Evolutionary conservation across 306 rosid species (phyloP), one percentile per base, ranked within the genome.

Genomic region (Mucuna pruriens): DNA sequence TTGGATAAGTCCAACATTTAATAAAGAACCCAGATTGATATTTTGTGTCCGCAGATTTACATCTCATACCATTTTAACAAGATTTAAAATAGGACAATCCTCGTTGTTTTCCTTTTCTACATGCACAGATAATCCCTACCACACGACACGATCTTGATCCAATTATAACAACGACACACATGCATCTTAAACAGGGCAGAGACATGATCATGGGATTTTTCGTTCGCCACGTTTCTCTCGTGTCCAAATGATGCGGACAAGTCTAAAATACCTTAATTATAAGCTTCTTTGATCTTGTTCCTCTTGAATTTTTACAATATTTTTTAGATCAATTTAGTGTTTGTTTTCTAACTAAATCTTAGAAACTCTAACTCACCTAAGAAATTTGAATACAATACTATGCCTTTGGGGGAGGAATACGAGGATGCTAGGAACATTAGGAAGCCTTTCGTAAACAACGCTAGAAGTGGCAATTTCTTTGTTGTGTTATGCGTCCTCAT

Each of bases 401-500:
- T 90, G 95, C 88, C 87, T 80, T 78, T 64, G 77, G 88, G 76
- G 22, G 87, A 85, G 20, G 92, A 89, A 4, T 61, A 9, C 8
- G 95, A 92, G 71, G 87, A 88, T 70, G 85, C 69, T 7, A 80
- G 76, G 75, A 86, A 62, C 61, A 76, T 87, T 62, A 84, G 82
- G 71, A 89, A 87, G 74, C 92, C 97, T 12, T 83, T 92, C 48
- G 75, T 92, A 33, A 86, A 38, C 63, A 80, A 62, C 6, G 71
- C 82, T 70, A 85, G 87, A 25, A 91, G 67, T 52, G 78, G 79
- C 52, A 86, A 90, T 20, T 6, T 89, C 57, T 91, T 82, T 55
- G 89, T 93, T 57, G 65, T 93, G 17, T 17, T 87, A 36, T 91
- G 94, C 36, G 96, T 93, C 23, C 91, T 93, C 74, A 49, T 93